Evolutionary conservation across 2,329 filamentous ascomycete genomes (phyloP).

Genomic region (Penicillium decumbens): DNA sequence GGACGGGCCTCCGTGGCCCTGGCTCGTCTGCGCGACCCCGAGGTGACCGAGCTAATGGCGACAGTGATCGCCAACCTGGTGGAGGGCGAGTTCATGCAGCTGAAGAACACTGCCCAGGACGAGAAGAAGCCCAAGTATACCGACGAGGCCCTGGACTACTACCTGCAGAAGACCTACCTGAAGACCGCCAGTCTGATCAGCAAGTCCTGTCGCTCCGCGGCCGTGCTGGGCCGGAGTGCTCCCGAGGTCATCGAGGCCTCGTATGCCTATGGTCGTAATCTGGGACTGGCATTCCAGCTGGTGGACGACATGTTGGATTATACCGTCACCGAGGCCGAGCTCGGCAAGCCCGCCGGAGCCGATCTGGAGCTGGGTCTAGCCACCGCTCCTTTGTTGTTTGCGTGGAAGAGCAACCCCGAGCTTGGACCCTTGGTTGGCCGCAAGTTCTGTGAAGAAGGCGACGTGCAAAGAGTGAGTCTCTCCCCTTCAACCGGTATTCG

Average conservation of each 20-base stretch:
- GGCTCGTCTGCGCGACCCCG: constrained; percentile 81
- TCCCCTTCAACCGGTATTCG: neutral
- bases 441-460: constrained; percentile 79
- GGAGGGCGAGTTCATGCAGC: constrained; percentile 98
- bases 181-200: constrained; percentile 95
- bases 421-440: constrained; percentile 83
- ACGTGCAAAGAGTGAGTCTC: constrained; percentile 71
- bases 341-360: constrained; percentile 92
- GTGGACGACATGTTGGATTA: constrained; percentile 99
- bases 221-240: constrained; percentile 74
- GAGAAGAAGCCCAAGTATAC: constrained; percentile 80
- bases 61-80: constrained; percentile 97
- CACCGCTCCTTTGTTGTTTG: constrained; percentile 89
- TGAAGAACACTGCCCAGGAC: constrained; percentile 90
- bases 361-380: constrained; percentile 90
- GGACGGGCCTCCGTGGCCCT: constrained; percentile 90
- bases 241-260: constrained; percentile 80
- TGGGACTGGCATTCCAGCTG: constrained; percentile 92
- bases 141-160: constrained; percentile 85
- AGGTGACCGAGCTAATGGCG: constrained; percentile 89
- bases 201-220: constrained; percentile 88
- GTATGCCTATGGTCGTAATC: constrained; percentile 86
- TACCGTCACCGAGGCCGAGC: constrained; percentile 73
- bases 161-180: constrained; percentile 95
- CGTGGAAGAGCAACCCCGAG: constrained; percentile 84